Evolutionary conservation across 192 early-diverging fungal species (phyloP).

Genomic region (Chytriomyces sp.): DNA sequence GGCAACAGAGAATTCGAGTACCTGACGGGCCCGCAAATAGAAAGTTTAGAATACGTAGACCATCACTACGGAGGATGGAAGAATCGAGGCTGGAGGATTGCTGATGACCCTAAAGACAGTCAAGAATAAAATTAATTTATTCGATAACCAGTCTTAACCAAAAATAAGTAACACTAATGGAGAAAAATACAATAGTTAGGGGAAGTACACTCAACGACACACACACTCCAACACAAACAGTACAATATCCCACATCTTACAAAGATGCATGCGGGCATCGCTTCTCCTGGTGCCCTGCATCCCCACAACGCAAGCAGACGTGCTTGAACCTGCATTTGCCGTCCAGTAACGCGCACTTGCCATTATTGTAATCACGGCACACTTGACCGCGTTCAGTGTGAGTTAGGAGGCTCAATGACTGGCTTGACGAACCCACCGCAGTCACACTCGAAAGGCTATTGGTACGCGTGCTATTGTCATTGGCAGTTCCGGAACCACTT

Average conservation of each 20-base stretch:
- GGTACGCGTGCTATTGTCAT: background rate
- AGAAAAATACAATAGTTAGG: too few relatives aligned
- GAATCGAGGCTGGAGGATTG: too few relatives aligned
- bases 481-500: background rate
- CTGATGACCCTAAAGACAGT: too few relatives aligned
- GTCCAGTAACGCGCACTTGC: slow-evolving; percentile 22
- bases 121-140: too few relatives aligned
- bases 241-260: background rate
- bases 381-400: slow-evolving; percentile 7
- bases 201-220: background rate
- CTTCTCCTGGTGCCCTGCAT: slow-evolving; percentile 29
- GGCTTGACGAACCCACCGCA: background rate
- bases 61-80: too few relatives aligned
- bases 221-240: background rate
- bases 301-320: slow-evolving; percentile 29
- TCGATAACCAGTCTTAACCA: too few relatives aligned
- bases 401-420: too few relatives aligned
- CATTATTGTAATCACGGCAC: slow-evolving; percentile 34
- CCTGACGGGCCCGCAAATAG: too few relatives aligned
- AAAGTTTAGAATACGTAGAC: too few relatives aligned
- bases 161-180: too few relatives aligned
- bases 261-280: slow-evolving; percentile 20
- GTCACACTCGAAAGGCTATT: background rate
- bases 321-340: slow-evolving; percentile 29
- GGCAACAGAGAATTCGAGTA: too few relatives aligned